Base-by-base conservation (phyloP, 2,329 filamentous ascomycete genomes). In the Botryotinia narcissicola region DNA sequence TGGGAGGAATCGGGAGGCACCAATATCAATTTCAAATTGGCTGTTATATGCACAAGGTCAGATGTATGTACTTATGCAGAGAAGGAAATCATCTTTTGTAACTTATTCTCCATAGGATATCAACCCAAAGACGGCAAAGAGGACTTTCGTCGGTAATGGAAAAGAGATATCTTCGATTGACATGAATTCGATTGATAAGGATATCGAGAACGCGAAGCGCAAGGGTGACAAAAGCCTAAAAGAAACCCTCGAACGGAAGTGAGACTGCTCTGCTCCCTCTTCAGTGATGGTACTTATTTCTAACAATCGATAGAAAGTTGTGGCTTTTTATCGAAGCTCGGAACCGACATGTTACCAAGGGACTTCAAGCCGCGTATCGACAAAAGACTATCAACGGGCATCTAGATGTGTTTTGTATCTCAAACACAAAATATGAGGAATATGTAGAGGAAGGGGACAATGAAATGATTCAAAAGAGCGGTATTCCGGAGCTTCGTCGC, bases 371-470 rank as follows among this genome's bases (percentile, higher is more conserved):
- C 22, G n/a, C 64, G n/a, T 68, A 68, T n/a, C n/a, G 32, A 25
- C 22, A 68, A 51, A 46, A 51, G 9, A 37, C 48, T 5, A 67
- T 78, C 2, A 75, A 76, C 9, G 74, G 75, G 12, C 61, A 16
- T 5, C 73, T 82, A 2, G 76, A 82, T 37, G 80, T 83, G 1
- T 83, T 83, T 66, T 83, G 81, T 60, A 79, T 83, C 0, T 82
- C 81, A 51, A 51, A 51, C 25, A 51, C 22, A n/a, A 51, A 4
- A 14, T 51, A 51, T 51, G 48, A 51, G 10, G 25, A n/a, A 0
- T n/a, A n/a, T 51, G 48, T 51, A n/a, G 48, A n/a, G 25, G 0
- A n/a, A 14, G 25, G 4, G 5, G 22, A 51, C 48, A 51, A n/a
- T 51, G 25, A 51, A 51, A 51, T 51, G 48, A 51, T 51, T 16